Evolutionary conservation across 2,329 filamentous ascomycete genomes (phyloP).

Genomic region (Apiospora sp.): DNA sequence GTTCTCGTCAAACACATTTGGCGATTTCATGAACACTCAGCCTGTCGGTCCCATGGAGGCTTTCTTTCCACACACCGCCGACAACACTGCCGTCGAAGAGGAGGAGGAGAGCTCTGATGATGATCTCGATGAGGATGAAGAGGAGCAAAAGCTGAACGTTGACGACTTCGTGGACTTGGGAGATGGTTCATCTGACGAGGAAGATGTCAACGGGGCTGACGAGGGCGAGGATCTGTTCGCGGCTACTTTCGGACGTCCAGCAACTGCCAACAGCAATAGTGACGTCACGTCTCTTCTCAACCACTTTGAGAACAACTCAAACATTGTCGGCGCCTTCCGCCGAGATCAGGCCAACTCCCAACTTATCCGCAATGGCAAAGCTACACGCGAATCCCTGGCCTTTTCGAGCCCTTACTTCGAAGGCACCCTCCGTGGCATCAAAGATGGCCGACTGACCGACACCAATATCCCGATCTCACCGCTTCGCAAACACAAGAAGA

Average conservation of each 20-base stretch:
- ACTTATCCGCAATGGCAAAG: constrained; percentile 66
- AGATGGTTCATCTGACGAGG: constrained; percentile 65
- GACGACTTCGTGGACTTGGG: constrained; percentile 77
- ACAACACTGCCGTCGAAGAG: constrained; percentile 44
- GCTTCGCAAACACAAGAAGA: constrained; percentile 64
- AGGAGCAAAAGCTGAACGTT: constrained; percentile 69
- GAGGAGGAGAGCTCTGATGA: constrained; percentile 49
- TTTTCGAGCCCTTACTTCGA: constrained; percentile 68
- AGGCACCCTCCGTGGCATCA: constrained; percentile 68
- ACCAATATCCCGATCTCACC: constrained; percentile 75
- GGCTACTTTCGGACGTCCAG: constrained; percentile 60
- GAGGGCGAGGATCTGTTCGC: constrained; percentile 56
- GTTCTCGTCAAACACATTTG: constrained; percentile 63
- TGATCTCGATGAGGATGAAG: constrained; percentile 69
- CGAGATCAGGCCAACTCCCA: constrained; percentile 70
- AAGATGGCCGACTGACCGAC: constrained; percentile 70
- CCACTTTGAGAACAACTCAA: constrained; percentile 71
- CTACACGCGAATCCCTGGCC: constrained; percentile 68
- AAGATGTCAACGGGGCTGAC: constrained; percentile 54
- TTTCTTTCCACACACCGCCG: constrained; percentile 64
- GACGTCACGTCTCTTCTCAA: constrained; percentile 65
- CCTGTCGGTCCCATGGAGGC: constrained; percentile 78
- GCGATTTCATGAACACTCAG: constrained; percentile 67
- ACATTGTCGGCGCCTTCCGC: constrained; percentile 81
- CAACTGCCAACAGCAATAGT: constrained; percentile 54